Evolutionary conservation across 2,329 filamentous ascomycete genomes (phyloP).

Genomic region (Ceratocystis papillata): DNA sequence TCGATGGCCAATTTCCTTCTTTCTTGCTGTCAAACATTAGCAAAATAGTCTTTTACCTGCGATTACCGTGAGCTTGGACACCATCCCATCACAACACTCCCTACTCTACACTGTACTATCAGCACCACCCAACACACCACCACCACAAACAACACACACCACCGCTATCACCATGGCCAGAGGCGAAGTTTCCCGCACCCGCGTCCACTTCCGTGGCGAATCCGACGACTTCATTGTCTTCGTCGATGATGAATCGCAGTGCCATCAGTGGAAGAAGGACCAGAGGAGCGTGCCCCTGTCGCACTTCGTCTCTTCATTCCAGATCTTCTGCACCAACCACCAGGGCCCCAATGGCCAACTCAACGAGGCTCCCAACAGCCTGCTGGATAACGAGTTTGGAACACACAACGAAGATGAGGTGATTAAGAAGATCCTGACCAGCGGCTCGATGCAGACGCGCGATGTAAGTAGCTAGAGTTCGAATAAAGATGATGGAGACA

Average conservation of each 20-base stretch:
- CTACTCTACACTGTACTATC: no score
- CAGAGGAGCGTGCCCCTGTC: constrained; percentile 59
- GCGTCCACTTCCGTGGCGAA: constrained; percentile 75
- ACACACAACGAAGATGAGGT: constrained; percentile 68
- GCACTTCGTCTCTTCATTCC: constrained; percentile 77
- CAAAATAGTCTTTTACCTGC: background rate
- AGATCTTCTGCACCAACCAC: constrained; percentile 84
- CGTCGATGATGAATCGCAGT: constrained; percentile 48
- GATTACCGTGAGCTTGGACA: background rate
- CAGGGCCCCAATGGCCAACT: constrained; percentile 75
- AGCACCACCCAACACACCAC: background rate
- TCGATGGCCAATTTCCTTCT: no score
- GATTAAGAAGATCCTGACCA: constrained; percentile 56
- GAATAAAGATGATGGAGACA: background rate
- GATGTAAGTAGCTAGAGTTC: constrained; percentile 12
- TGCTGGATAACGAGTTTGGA: constrained; percentile 78
- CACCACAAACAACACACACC: background rate
- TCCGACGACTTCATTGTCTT: constrained; percentile 51
- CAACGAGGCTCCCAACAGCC: constrained; percentile 62
- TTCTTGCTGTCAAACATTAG: no score
- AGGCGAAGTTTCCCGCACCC: constrained; percentile 58
- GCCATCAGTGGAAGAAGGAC: constrained; percentile 76
- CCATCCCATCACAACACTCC: no score
- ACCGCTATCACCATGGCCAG: constrained; percentile 49
- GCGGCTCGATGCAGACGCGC: constrained; percentile 17